Conservation (phyloP, 1,284 basidiomycete genomes). For the Malassezia vespertilionis region DNA sequence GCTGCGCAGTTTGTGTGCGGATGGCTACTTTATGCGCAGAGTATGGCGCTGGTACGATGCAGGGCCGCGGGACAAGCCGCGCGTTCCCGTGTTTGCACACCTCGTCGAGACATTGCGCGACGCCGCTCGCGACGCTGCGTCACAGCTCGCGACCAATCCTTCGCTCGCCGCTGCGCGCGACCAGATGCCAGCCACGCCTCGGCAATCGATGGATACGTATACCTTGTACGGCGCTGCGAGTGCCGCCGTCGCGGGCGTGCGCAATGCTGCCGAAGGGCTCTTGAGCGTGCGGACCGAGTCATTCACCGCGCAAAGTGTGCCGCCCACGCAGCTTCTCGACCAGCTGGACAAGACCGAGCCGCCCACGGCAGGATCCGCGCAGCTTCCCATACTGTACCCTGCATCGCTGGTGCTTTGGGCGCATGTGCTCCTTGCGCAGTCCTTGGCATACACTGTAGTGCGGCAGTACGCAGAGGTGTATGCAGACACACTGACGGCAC, state of each 20-base stretch:
- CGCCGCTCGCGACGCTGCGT: slow-evolving; percentile 20
- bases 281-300: slow-evolving; percentile 19
- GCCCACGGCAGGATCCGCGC: slow-evolving; percentile 69
- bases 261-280: slow-evolving; percentile 16
- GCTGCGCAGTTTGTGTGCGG: slow-evolving; percentile 32
- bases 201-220: slow-evolving; percentile 25
- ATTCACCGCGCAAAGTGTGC: slow-evolving; percentile 25
- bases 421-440: slow-evolving; percentile 73
- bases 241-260: slow-evolving; percentile 26
- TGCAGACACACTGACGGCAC: slow-evolving; percentile 38
- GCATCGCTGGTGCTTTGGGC: slow-evolving; percentile 84
- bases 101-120: slow-evolving; percentile 27
- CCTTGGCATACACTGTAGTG: slow-evolving; percentile 63
- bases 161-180: slow-evolving; percentile 15
- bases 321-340: slow-evolving; percentile 37
- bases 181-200: slow-evolving; percentile 12
- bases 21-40: slow-evolving; percentile 32
- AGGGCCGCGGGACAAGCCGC: background rate
- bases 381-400: slow-evolving; percentile 57
- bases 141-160: slow-evolving; percentile 17
- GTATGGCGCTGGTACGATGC: slow-evolving; percentile 32
- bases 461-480: slow-evolving; percentile 57
- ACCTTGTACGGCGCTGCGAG: slow-evolving; percentile 38
- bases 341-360: slow-evolving; percentile 63
- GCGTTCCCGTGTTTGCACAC: slow-evolving; percentile 26